Base-by-base conservation (phyloP, 2,329 filamentous ascomycete genomes). In the Diaporthe citri region DNA sequence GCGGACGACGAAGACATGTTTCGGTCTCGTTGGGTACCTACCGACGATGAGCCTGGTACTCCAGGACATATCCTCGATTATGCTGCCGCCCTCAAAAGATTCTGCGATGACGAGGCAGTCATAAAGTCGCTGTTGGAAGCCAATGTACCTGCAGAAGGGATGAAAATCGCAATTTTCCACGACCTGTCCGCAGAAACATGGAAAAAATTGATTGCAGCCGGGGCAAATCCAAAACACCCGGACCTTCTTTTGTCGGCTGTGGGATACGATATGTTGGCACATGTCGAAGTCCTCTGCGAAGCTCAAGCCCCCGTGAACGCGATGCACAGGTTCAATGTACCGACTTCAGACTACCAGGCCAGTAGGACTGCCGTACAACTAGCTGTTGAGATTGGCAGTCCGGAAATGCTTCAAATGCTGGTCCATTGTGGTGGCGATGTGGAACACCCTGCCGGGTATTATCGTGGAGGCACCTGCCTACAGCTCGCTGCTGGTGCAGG, bases 51-150 rank as follows among this genome's bases (percentile, higher is more conserved):
- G n/a, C n/a, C n/a, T n/a, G n/a, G n/a, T n/a, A n/a, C n/a, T n/a
- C n/a, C n/a, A n/a, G n/a, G n/a, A n/a, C n/a, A 72, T 3, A 43
- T 72, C 3, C 57, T 72, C 7, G 3, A 4, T n/a, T 22, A 12
- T n/a, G 57, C 46, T 20, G 46, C 15, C 7, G 0, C 12, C 0
- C 1, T 20, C 22, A 2, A 3, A 1, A 9, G 28, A 10, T 2
- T 12, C n/a, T 1, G 4, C 5, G 12, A 15, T 1, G 17, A 34
- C n/a, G 17, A 46, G 12, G 12, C 1, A 10, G 4, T 20, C 25
- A 2, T 73, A 3, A 17, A 36, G 3, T 20, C 36, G 7, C 52
- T 73, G 7, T 25, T 43, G 17, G 6, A 28, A 25, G 6, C 10
- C 12, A 31, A 25, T 7, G 7, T 73, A 10, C 12, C 59, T 3